Percentiles rank a stretch among this genome's conserved stretches.
Evolutionary conservation across 352 stramenopile genomes (phyloP).

Genomic region (Phytophthora tentaculata): DNA sequence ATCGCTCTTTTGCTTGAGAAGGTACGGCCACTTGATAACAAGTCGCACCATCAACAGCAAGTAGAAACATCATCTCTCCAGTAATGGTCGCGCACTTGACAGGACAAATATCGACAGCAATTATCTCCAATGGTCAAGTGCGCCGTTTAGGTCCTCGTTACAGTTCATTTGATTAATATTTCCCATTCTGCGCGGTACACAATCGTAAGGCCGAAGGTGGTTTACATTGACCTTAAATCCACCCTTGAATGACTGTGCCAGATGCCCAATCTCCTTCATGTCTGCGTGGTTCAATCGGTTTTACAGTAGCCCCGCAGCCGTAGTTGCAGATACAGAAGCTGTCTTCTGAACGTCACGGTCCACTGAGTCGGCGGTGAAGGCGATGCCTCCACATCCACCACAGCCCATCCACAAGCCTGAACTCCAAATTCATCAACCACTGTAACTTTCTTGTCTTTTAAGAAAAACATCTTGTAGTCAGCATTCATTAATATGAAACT

Average conservation of each 20-base stretch:
- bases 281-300: constrained; percentile 8
- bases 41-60: constrained; percentile 21
- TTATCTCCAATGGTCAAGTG: not conserved
- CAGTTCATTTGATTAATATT: constrained; percentile 14
- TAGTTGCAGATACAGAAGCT: not conserved
- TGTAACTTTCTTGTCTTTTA: constrained; percentile 24
- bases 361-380: not conserved
- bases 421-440: constrained; percentile 14
- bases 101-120: constrained; percentile 12
- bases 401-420: constrained; percentile 10
- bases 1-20: not conserved
- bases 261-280: constrained; percentile 13
- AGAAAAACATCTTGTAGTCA: constrained; percentile 2
- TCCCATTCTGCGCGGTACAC: constrained; percentile 14
- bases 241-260: constrained; percentile 4
- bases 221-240: constrained; percentile 18
- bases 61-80: constrained; percentile 17
- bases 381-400: constrained; percentile 16
- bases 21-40: constrained; percentile 25
- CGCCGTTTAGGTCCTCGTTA: not conserved
- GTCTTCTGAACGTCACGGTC: constrained; percentile 10
- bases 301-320: constrained; percentile 11
- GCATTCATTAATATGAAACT: constrained; percentile 18
- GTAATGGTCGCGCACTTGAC: constrained; percentile 4
- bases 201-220: constrained; percentile 13